A percentile compares a stretch with the other conserved stretches of the same genome.
Conservation (phyloP, 1,284 basidiomycete species). For the Cryptococcus amylolentus region DNA sequence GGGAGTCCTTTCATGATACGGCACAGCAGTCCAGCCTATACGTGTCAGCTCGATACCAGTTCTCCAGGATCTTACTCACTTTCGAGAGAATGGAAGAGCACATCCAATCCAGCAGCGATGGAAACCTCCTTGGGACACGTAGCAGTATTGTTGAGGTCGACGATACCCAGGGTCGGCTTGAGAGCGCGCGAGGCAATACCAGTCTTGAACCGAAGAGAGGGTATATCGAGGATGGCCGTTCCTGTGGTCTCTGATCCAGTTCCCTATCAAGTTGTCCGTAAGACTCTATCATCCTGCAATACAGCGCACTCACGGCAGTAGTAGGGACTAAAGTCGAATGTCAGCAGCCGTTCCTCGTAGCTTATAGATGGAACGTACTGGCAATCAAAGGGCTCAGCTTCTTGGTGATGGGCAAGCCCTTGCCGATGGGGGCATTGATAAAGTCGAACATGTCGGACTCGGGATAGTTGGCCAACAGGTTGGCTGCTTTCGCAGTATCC, state of each 20-base stretch:
- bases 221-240: conserved; percentile 85
- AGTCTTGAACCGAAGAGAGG: conserved; percentile 88
- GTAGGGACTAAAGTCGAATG: conserved; percentile 67
- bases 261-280: conserved; percentile 43
- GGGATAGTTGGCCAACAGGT: conserved; percentile 74
- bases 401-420: conserved; percentile 77
- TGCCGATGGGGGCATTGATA: conserved; percentile 93
- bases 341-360: not conserved
- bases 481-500: conserved; percentile 90
- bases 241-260: conserved; percentile 98
- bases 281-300: not conserved
- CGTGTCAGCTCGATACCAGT: not conserved
- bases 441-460: conserved; percentile 91
- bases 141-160: conserved; percentile 79
- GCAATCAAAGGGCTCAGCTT: conserved; percentile 81
- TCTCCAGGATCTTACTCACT: conserved; percentile 49
- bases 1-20: conserved; percentile 79
- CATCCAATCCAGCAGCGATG: conserved; percentile 87
- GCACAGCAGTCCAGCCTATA: conserved; percentile 44
- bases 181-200: conserved; percentile 89
- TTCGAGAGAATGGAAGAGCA: conserved; percentile 90
- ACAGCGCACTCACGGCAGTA: conserved; percentile 61
- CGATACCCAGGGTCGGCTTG: conserved; percentile 83
- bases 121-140: conserved; percentile 81
- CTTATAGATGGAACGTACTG: conserved; percentile 45